Evolutionary conservation across 331 rosid species (phyloP).

Genomic region (Arachis monticola): DNA sequence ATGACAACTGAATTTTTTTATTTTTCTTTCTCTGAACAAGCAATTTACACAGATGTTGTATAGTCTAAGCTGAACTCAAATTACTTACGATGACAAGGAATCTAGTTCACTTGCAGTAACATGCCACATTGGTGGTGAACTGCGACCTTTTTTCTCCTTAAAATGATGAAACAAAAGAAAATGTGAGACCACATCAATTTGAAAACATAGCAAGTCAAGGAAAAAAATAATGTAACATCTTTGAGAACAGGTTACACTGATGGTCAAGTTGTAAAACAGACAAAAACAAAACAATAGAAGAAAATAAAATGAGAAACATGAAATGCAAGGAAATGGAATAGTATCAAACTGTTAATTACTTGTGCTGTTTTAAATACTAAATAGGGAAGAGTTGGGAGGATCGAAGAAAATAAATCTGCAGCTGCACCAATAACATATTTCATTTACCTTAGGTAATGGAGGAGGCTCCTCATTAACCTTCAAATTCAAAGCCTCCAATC

Average conservation of each 20-base stretch:
- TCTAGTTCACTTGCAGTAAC: slow-evolving; percentile 74
- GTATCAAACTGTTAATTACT: background rate
- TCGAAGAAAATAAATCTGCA: background rate
- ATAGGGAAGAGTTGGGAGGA: slow-evolving; percentile 6
- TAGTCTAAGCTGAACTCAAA: slow-evolving; percentile 6
- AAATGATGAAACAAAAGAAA: slow-evolving; percentile 41
- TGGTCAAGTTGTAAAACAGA: slow-evolving; percentile 10
- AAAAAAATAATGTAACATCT: slow-evolving; percentile 5
- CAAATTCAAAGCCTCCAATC: slow-evolving; percentile 50
- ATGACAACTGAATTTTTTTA: no score
- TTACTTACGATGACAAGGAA: slow-evolving; percentile 86
- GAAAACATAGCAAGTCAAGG: background rate
- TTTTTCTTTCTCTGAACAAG: no score
- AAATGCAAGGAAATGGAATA: slow-evolving; percentile 23
- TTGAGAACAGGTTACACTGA: background rate
- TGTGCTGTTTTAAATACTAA: background rate
- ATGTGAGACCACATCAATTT: slow-evolving; percentile 4
- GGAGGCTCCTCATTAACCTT: slow-evolving; percentile 63
- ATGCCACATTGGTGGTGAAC: slow-evolving; percentile 77
- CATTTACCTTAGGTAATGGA: slow-evolving; percentile 66
- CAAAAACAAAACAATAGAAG: background rate
- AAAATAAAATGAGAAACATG: background rate
- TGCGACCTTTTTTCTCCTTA: slow-evolving; percentile 87
- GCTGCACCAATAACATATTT: background rate
- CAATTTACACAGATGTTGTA: no score